These are phyloP conservation scores for Sugiyamaella floridensis DNA, from an alignment of 805 yeast genomes.

Conservation along the genomic window DNA sequence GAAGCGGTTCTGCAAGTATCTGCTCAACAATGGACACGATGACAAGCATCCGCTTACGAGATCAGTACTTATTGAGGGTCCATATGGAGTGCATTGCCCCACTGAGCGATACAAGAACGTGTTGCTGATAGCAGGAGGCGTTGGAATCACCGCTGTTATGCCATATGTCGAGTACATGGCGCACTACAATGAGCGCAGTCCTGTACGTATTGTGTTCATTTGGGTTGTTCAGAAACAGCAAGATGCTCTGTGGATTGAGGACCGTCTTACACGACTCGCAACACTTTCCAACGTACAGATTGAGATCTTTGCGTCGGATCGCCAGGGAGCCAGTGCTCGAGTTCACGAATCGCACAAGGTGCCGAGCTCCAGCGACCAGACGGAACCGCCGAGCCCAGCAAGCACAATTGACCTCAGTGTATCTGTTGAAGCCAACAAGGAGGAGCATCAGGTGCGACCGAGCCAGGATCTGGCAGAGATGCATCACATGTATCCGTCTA, in stretches of 20 bases:
- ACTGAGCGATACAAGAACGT: slow-evolving; percentile 42
- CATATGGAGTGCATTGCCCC: slow-evolving; percentile 48
- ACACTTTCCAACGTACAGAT: slow-evolving; percentile 25
- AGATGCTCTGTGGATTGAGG: slow-evolving; percentile 17
- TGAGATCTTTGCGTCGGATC: slow-evolving; percentile 8
- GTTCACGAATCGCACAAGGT: too few relatives aligned
- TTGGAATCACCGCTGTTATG: slow-evolving; percentile 54
- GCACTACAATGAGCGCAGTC: slow-evolving; percentile 2
- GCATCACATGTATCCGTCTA: not conserved
- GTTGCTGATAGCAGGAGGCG: slow-evolving; percentile 55
- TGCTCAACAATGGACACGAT: slow-evolving; percentile 29
- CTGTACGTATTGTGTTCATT: slow-evolving; percentile 20
- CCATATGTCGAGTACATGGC: slow-evolving; percentile 37
- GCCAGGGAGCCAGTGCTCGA: not conserved
- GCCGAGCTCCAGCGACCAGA: not conserved
- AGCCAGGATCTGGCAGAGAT: not conserved
- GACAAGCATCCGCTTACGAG: slow-evolving; percentile 30
- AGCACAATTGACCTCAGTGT: not conserved
- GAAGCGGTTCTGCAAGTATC: slow-evolving; percentile 31
- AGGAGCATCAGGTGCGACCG: not conserved
- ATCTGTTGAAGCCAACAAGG: not conserved
- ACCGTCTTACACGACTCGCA: slow-evolving; percentile 21
- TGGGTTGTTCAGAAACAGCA: slow-evolving; percentile 25
- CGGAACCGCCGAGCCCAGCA: not conserved
- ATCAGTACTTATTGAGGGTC: slow-evolving; percentile 51